These are phyloP conservation scores for Kwoniella bestiolae DNA, from an alignment of 768 basidiomycete genomes.

Conservation along the genomic window DNA sequence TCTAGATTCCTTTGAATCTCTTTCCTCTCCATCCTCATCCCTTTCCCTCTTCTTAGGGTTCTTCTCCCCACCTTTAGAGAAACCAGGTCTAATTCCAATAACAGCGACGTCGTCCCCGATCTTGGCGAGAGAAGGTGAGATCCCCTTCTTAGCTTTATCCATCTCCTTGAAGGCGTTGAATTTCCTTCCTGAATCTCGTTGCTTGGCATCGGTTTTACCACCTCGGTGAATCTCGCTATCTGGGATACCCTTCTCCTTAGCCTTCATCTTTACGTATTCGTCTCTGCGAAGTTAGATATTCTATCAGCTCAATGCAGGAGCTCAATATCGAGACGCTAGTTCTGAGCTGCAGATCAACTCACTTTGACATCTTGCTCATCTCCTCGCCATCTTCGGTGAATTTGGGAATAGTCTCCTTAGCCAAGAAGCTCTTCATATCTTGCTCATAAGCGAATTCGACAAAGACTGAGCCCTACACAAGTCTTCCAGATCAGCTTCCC, in stretches of 20 bases:
- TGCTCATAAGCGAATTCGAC: conserved; percentile 78
- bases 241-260: conserved; percentile 84
- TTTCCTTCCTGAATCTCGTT: conserved; percentile 26
- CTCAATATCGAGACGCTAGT: too few relatives aligned
- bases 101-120: conserved; percentile 38
- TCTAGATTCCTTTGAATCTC: conserved; percentile 34
- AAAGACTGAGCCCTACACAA: conserved; percentile 81
- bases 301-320: background rate
- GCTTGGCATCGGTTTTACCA: conserved; percentile 3
- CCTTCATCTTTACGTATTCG: conserved; percentile 92
- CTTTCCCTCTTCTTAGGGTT: conserved; percentile 34
- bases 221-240: conserved; percentile 32
- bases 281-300: conserved; percentile 61
- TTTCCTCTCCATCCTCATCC: conserved; percentile 48
- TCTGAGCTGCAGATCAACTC: conserved; percentile 45
- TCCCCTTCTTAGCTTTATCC: conserved; percentile 48
- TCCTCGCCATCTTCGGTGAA: conserved; percentile 70
- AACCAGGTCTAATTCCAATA: conserved; percentile 31
- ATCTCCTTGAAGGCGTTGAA: conserved; percentile 59
- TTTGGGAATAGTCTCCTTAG: conserved; percentile 76
- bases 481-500: too few relatives aligned
- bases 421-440: conserved; percentile 74
- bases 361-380: conserved; percentile 87
- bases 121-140: conserved; percentile 36
- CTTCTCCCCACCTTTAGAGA: conserved; percentile 25